Evolutionary conservation across 2,329 filamentous ascomycete genomes (phyloP), one percentile per base, ranked within the genome.

Genomic region (Berkeleyomyces basicola): DNA sequence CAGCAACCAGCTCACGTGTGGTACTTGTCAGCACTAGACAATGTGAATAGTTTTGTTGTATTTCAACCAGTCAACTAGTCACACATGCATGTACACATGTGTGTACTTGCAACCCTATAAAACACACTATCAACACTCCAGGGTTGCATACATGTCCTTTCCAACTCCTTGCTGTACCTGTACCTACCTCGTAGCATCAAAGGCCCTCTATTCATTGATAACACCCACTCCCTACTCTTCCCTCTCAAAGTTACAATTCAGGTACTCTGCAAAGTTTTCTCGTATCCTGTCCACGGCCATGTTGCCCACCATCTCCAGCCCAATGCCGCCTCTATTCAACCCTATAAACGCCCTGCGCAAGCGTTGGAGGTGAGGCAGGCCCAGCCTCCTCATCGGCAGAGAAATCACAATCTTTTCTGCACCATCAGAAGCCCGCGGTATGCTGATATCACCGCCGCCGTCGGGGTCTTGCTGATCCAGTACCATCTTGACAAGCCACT

Each of bases 261-360:
- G 72, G 73, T 86, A 87, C 31, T 79, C 78, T 40, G 86, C 82
- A 70, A 87, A 87, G 42, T 79, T 80, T 70, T 83, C 80, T 65
- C 79, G 76, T 68, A 87, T 77, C 67, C 82, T 78, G 37, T 76
- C 75, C 1, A 76, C 78, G 4, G 74, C 75, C 71, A 83, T 73
- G 66, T 78, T 81, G 0, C 79, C 78, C 2, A 82, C 77, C 1
- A 73, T 74, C 67, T 83, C 82, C 63, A 77, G 74, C 57, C 76
- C 83, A 65, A 82, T 90, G 70, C 78, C 87, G 69, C 75, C 89
- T 59, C 89, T 77, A 68, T 91, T 91, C 71, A 95, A 72, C 4
- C 79, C 81, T 68, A 92, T 84, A 73, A 88, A 95, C 58, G 90
- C 87, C 68, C 89, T 79, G 65, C 89, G 78, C 67, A 91, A 75